These are phyloP conservation scores for Orobanche coerulescens DNA, from an alignment of 257 asterid genomes.

Conservation along the genomic window DNA sequence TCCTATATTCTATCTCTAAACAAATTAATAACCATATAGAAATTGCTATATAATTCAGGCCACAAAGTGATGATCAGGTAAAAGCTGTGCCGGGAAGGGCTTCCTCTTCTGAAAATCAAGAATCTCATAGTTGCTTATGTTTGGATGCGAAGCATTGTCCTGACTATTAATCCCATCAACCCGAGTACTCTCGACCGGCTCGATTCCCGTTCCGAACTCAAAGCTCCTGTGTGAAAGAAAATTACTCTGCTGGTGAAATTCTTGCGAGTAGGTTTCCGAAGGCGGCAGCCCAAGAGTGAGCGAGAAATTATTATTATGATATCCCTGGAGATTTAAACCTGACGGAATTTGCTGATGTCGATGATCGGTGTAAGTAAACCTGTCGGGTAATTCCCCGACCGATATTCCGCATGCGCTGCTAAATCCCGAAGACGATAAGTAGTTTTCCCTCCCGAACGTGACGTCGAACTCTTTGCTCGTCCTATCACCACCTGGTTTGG, in stretches of 20 bases:
- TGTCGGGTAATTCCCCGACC: conserved; percentile 5
- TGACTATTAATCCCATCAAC: conserved; percentile 21
- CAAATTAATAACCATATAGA: no score
- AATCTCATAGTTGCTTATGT: conserved; percentile 31
- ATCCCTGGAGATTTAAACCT: conserved; percentile 22
- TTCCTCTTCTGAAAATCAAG: conserved; percentile 52
- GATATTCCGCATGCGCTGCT: conserved; percentile 7
- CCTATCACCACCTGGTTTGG: conserved; percentile 17
- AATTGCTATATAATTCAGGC: no score
- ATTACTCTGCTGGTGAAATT: conserved; percentile 30
- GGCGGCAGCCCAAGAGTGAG: conserved; percentile 56
- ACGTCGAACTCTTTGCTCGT: background rate
- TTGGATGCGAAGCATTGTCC: conserved; percentile 19
- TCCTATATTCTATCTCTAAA: no score
- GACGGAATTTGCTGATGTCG: conserved; percentile 13
- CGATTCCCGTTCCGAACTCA: conserved; percentile 31
- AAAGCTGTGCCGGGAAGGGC: conserved; percentile 39
- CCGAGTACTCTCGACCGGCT: conserved; percentile 23
- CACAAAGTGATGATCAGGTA: conserved; percentile 44
- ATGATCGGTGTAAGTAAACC: background rate
- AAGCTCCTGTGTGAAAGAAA: conserved; percentile 29
- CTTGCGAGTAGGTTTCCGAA: conserved; percentile 23
- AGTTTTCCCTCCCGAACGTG: background rate
- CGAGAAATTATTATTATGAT: conserved; percentile 17
- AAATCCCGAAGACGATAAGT: conserved; percentile 6